Conservation (phyloP, 208 protist genomes). For the Wallacemonas sp. region DNA sequence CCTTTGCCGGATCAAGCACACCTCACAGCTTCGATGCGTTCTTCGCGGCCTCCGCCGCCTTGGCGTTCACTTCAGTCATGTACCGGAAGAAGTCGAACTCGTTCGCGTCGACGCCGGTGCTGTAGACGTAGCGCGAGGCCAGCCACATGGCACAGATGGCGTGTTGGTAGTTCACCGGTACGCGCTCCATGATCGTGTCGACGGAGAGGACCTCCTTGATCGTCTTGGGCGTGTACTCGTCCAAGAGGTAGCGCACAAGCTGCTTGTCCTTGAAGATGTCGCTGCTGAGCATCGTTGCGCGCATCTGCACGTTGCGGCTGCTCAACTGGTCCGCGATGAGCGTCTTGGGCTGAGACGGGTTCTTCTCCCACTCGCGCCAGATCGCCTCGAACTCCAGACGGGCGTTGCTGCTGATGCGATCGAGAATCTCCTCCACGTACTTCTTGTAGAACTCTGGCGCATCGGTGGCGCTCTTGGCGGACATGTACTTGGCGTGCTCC, state of each 20-base stretch:
- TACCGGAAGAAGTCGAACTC: constrained; percentile 93
- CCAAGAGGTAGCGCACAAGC: constrained; percentile 73
- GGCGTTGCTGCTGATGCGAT: constrained; percentile 87
- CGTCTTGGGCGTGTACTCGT: constrained; percentile 74
- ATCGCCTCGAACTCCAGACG: constrained; percentile 90
- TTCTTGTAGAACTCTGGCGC: constrained; percentile 91
- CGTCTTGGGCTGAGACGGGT: constrained; percentile 55
- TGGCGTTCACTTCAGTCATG: constrained; percentile 63
- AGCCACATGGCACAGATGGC: constrained; percentile 94
- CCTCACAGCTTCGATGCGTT: background rate
- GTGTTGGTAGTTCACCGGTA: constrained; percentile 91
- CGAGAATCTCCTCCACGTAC: constrained; percentile 89
- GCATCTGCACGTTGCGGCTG: constrained; percentile 90
- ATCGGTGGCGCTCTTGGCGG: constrained; percentile 46
- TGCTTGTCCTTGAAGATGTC: constrained; percentile 82
- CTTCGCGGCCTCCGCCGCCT: constrained; percentile 13
- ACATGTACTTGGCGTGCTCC: constrained; percentile 91
- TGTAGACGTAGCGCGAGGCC: constrained; percentile 93
- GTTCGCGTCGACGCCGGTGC: constrained; percentile 66
- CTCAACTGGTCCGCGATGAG: constrained; percentile 84
- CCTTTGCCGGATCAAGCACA: too few relatives aligned
- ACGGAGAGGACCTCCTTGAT: constrained; percentile 79
- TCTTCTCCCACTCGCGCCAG: constrained; percentile 73
- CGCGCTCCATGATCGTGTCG: constrained; percentile 83
- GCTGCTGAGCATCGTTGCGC: constrained; percentile 71